Conservation (phyloP, 345 rosid genomes). For the Eucalyptus pauciflora region DNA sequence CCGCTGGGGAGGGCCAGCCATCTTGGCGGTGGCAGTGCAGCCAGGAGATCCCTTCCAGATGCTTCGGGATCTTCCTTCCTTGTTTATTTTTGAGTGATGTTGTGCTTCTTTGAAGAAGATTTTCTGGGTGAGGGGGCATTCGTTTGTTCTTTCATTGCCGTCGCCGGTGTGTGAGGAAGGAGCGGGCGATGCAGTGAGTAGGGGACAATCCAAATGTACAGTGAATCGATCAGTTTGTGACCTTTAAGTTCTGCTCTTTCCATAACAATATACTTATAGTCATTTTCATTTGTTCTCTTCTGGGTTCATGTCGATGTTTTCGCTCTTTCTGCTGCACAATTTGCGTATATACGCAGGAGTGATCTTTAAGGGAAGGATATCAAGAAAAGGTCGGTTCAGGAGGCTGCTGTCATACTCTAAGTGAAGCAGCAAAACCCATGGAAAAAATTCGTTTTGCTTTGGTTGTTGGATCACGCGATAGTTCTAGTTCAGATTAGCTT, state of each 20-base stretch:
- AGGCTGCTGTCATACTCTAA: not conserved
- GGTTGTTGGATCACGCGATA: not conserved
- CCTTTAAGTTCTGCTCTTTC: not conserved
- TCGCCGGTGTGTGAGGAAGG: not conserved
- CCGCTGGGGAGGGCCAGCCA: not conserved
- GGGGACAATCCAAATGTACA: not conserved
- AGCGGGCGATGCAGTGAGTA: not conserved
- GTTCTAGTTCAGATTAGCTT: not conserved
- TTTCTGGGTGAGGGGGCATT: not conserved
- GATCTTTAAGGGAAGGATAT: not conserved
- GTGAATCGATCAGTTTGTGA: not conserved
- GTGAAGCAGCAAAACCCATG: not conserved
- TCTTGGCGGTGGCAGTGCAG: not conserved
- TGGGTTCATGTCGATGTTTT: not conserved
- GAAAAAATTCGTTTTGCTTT: not conserved
- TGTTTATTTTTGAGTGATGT: constrained; percentile 1
- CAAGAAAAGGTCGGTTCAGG: not conserved
- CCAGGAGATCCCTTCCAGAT: not conserved
- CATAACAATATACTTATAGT: not conserved
- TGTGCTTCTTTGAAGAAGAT: not conserved
- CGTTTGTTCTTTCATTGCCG: not conserved
- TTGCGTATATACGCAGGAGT: not conserved
- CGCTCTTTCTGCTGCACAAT: not conserved
- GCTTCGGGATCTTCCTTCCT: not conserved
- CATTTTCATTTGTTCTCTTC: not conserved